Evolutionary conservation across 2,329 filamentous ascomycete species (phyloP), one percentile per base, ranked within the genome.

Genomic region (Arthrinium puccinioides): DNA sequence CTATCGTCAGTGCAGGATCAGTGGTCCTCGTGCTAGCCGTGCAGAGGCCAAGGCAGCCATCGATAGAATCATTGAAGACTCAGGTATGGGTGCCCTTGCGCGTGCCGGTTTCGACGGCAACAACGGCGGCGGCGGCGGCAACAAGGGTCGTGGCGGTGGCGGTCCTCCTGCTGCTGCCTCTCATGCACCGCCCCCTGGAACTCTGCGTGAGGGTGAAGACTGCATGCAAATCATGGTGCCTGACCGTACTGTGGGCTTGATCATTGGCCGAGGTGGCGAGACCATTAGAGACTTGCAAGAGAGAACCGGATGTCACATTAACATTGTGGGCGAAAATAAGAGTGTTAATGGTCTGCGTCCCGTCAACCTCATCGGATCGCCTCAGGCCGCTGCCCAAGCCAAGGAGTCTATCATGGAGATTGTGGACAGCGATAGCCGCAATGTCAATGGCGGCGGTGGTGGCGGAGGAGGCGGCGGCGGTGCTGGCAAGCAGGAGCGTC

Each of bases 171-270:
- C 46, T 13, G 46, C 38, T 15, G 40, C 44, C 16, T 41, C 39
- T 18, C 42, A 27, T 32, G 41, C 41, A 30, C 44, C 48, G 9
- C 43, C 36, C 15, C 51, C 54, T 9, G 64, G 71, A 36, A 70
- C 74, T 29, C 67, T 85, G 41, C 78, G 82, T 43, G 85, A 90
- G 42, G 85, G 83, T 42, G 88, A 94, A 59, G 84, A 90, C 50
- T 86, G 81, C 54, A 80, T 88, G 56, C 87, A 94, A 61, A 94
- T 95, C 52, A 92, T 94, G 85, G 88, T 95, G 14, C 88, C 88
- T 32, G 88, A 95, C 63, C 82, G 87, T 52, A 95, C 88, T 8
- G 88, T 95, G 42, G 88, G 88, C 36, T 70, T 95, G 31, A 95
- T 95, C 50, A 95, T 95, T 55, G 88, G 88, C n/a, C 84, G 88